These are phyloP conservation scores for Coemansia sp. DNA, from an alignment of 192 early-diverging fungal species.

Conservation along the genomic window DNA sequence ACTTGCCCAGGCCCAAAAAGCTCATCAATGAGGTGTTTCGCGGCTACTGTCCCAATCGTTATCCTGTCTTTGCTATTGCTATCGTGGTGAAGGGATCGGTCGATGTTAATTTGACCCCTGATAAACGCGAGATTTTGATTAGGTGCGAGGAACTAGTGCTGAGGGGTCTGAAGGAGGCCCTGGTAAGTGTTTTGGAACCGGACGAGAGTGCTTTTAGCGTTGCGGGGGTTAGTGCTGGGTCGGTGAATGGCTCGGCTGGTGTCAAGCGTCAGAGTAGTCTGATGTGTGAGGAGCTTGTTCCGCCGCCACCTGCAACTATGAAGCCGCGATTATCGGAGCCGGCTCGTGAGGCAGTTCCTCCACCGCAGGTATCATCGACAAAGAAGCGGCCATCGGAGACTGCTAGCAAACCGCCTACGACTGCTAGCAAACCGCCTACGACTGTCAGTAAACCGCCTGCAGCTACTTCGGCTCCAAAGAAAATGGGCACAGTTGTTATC, in stretches of 20 bases:
- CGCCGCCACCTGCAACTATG: not conserved
- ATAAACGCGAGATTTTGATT: conserved; percentile 90
- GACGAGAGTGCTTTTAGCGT: conserved; percentile 26
- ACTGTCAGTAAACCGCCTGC: not conserved
- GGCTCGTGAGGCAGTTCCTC: not conserved
- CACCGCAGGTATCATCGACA: not conserved
- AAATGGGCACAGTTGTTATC: conserved; percentile 24
- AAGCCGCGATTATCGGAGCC: not conserved
- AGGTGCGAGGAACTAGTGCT: conserved; percentile 66
- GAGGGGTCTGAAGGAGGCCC: conserved; percentile 8
- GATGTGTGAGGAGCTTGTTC: not conserved
- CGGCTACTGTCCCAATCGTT: conserved; percentile 67
- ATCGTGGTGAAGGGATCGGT: conserved; percentile 58
- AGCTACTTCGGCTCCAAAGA: conserved; percentile 6
- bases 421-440: not conserved
- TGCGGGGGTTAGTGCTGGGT: not conserved
- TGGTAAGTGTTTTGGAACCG: conserved; percentile 25
- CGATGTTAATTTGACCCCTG: conserved; percentile 95
- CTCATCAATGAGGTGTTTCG: conserved; percentile 85
- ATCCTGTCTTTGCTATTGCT: conserved; percentile 77
- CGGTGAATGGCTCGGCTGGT: not conserved
- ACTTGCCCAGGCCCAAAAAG: conserved; percentile 75
- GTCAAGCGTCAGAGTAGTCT: not conserved
- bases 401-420: not conserved
- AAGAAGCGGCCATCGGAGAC: not conserved